Conservation (phyloP, 2,329 filamentous ascomycete species). For the Aspergillus sp. region DNA sequence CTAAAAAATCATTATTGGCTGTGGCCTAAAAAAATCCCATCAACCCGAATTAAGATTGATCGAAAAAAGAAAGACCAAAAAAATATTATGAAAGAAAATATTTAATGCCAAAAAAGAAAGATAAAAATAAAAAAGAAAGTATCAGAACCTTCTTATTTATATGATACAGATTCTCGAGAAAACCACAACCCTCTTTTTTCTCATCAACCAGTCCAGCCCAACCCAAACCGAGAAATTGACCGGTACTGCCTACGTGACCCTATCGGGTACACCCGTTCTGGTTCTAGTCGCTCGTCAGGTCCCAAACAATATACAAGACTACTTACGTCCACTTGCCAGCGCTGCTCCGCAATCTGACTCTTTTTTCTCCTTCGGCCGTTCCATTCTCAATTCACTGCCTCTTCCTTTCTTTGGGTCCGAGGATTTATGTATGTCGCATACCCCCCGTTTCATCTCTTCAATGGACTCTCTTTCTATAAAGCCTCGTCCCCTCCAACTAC, state of each 20-base stretch:
- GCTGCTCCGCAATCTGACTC: constrained; percentile 22
- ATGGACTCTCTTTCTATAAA: constrained; percentile 22
- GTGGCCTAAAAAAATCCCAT: not conserved
- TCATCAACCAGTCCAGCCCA: not conserved
- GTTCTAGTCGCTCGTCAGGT: constrained; percentile 18
- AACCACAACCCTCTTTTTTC: not conserved
- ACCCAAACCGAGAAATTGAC: constrained; percentile 1
- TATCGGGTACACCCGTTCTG: constrained; percentile 24
- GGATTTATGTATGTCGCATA: constrained; percentile 20
- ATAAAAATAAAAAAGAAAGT: not conserved
- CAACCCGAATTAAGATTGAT: constrained; percentile 4
- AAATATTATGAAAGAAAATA: constrained; percentile 5
- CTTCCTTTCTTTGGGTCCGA: constrained; percentile 6
- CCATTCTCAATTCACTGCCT: constrained; percentile 11
- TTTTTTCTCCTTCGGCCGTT: constrained; percentile 12
- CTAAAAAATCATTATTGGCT: not conserved
- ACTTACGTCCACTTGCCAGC: constrained; percentile 13
- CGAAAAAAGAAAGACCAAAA: constrained; percentile 4
- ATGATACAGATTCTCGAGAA: constrained; percentile 8
- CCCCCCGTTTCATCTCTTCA: constrained; percentile 26
- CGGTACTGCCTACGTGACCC: constrained; percentile 1
- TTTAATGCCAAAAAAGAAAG: constrained; percentile 1
- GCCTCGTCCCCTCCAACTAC: constrained; percentile 7
- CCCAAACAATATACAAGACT: constrained; percentile 22
- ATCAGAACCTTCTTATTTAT: constrained; percentile 11